Conservation (phyloP, 768 basidiomycete species). For the Dacryopinax primogenitus region DNA sequence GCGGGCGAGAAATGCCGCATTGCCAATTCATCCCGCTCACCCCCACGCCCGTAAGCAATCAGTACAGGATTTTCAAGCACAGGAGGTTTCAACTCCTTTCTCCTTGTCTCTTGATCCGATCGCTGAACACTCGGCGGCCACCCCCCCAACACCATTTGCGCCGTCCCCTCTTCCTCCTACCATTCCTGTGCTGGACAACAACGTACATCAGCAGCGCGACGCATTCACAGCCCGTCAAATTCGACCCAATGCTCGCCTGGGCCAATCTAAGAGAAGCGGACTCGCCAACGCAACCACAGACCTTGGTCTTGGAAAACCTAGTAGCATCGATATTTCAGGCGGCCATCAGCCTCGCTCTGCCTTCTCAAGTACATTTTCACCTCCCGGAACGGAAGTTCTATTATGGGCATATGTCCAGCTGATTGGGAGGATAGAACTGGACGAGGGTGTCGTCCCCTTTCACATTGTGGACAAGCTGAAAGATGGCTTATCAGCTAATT, state of each 20-base stretch:
- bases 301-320: slow-evolving; percentile 11
- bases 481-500: slow-evolving; percentile 11
- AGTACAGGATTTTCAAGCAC: slow-evolving; percentile 11
- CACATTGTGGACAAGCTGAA: slow-evolving; percentile 3
- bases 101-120: slow-evolving; percentile 16
- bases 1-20: slow-evolving; percentile 11
- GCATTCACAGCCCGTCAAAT: not conserved
- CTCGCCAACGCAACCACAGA: not conserved
- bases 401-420: slow-evolving; percentile 80
- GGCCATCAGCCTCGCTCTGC: slow-evolving; percentile 6
- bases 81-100: slow-evolving; percentile 9
- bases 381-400: slow-evolving; percentile 47
- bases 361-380: slow-evolving; percentile 16
- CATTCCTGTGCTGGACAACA: not conserved
- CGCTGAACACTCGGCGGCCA: slow-evolving; percentile 8
- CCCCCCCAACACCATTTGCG: slow-evolving; percentile 4
- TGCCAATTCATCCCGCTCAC: slow-evolving; percentile 21
- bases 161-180: slow-evolving; percentile 4
- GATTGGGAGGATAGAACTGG: slow-evolving; percentile 49
- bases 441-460: slow-evolving; percentile 21
- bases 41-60: slow-evolving; percentile 29
- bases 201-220: not conserved
- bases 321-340: not conserved
- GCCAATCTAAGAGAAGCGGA: slow-evolving; percentile 5
- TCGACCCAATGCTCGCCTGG: not conserved